Conservation (phyloP, 257 asterid species). For the Coffea eugenioides region DNA sequence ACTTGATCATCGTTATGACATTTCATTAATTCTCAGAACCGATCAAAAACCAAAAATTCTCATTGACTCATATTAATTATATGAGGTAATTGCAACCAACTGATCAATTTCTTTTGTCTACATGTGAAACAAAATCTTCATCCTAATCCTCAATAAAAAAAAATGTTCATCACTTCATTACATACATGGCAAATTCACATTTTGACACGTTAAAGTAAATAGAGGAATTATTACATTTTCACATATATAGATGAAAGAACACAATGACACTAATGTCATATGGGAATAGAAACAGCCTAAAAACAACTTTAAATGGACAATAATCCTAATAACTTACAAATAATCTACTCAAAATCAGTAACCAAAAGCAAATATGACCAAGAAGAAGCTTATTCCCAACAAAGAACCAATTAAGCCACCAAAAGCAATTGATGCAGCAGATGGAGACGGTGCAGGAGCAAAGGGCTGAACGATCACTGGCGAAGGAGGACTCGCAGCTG, state of each 20-base stretch:
- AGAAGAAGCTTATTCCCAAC: background rate
- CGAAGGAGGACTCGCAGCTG: background rate
- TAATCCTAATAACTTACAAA: background rate
- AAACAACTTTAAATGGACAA: background rate
- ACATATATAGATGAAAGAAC: background rate
- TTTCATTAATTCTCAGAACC: background rate
- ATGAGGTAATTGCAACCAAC: background rate
- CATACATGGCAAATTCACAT: background rate
- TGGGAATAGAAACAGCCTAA: background rate
- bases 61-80: background rate
- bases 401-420: background rate
- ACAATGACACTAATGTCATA: background rate
- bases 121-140: background rate
- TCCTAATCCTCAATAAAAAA: background rate
- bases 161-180: too few species aligned
- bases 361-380: background rate
- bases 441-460: constrained; percentile 9
- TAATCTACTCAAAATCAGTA: background rate
- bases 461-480: background rate
- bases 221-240: background rate
- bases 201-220: background rate
- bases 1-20: background rate
- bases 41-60: background rate
- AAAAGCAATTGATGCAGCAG: background rate
- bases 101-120: background rate